Percentiles rank a stretch among this genome's conserved stretches.
Evolutionary conservation across 2,329 filamentous ascomycete species (phyloP).

Genomic region (Exophiala sp.): DNA sequence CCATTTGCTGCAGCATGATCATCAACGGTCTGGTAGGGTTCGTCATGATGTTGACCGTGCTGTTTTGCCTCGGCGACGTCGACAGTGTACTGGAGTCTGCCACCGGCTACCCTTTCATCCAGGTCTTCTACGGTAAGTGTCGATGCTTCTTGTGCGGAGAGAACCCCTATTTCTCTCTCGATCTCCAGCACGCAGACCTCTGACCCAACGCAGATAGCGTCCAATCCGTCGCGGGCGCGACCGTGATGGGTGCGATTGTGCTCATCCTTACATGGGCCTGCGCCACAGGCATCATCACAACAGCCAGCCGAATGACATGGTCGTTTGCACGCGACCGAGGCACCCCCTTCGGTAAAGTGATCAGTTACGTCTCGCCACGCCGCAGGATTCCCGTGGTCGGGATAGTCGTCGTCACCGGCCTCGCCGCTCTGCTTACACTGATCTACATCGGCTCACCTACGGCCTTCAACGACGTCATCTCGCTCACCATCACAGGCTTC

Average conservation of each 20-base stretch:
- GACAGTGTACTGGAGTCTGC: slow-evolving; percentile 31
- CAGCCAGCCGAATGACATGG: slow-evolving; percentile 28
- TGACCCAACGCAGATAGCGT: slow-evolving; percentile 20
- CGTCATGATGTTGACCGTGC: slow-evolving; percentile 34
- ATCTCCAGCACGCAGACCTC: not conserved
- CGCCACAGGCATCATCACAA: slow-evolving; percentile 29
- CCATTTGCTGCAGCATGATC: slow-evolving; percentile 29
- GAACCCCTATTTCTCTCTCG: too few relatives aligned
- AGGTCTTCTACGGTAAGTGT: slow-evolving; percentile 29
- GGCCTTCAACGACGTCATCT: slow-evolving; percentile 31
- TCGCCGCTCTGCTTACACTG: slow-evolving; percentile 26
- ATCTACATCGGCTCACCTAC: slow-evolving; percentile 30
- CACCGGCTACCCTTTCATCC: slow-evolving; percentile 33
- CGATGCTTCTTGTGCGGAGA: too few relatives aligned
- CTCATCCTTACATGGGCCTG: slow-evolving; percentile 29
- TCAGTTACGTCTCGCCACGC: slow-evolving; percentile 30
- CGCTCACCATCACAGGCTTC: slow-evolving; percentile 34
- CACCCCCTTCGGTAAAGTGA: slow-evolving; percentile 24
- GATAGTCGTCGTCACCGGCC: slow-evolving; percentile 13
- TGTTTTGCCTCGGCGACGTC: slow-evolving; percentile 35
- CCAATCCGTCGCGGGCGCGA: slow-evolving; percentile 26
- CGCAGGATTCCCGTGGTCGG: slow-evolving; percentile 23
- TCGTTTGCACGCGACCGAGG: slow-evolving; percentile 28
- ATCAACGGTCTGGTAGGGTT: slow-evolving; percentile 35
- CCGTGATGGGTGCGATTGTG: slow-evolving; percentile 29